Percentiles rank a stretch among this genome's conserved stretches.
Conservation (phyloP, 345 rosid species). For the Salix dunnii region DNA sequence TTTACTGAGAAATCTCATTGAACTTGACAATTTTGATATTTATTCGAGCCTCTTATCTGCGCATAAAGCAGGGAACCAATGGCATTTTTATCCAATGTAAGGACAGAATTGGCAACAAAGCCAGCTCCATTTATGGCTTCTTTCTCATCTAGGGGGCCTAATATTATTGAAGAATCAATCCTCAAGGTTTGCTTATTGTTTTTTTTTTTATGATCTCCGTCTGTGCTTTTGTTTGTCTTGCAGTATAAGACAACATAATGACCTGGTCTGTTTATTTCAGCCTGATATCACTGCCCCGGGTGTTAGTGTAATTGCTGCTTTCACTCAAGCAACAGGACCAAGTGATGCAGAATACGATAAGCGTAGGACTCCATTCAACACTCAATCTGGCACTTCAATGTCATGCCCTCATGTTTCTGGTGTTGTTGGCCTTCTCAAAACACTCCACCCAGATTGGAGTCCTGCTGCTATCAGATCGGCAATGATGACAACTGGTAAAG, state of each 20-base stretch:
- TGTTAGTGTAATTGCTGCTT: slow-evolving; percentile 43
- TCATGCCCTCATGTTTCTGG: slow-evolving; percentile 55
- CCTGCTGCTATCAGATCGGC: slow-evolving; percentile 49
- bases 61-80: slow-evolving; percentile 25
- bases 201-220: background rate
- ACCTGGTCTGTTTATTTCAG: slow-evolving; percentile 11
- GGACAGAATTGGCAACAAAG: background rate
- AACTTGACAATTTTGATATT: background rate
- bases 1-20: background rate
- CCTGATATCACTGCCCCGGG: slow-evolving; percentile 68
- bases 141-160: slow-evolving; percentile 27
- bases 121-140: slow-evolving; percentile 22
- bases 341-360: slow-evolving; percentile 17
- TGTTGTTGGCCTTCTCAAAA: slow-evolving; percentile 45
- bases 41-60: background rate
- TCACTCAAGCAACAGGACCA: slow-evolving; percentile 21
- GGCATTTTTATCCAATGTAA: slow-evolving; percentile 4
- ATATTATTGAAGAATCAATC: slow-evolving; percentile 24
- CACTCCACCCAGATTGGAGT: slow-evolving; percentile 47
- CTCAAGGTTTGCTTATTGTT: slow-evolving; percentile 32
- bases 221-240: background rate
- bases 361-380: slow-evolving; percentile 25
- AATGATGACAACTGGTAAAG: slow-evolving; percentile 45
- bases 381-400: slow-evolving; percentile 51
- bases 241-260: background rate